A percentile compares a stretch with the other conserved stretches of the same genome.
phyloP scores from a whole-genome alignment of 805 yeast genomes.

The Wickerhamiella domercqiae region DNA sequence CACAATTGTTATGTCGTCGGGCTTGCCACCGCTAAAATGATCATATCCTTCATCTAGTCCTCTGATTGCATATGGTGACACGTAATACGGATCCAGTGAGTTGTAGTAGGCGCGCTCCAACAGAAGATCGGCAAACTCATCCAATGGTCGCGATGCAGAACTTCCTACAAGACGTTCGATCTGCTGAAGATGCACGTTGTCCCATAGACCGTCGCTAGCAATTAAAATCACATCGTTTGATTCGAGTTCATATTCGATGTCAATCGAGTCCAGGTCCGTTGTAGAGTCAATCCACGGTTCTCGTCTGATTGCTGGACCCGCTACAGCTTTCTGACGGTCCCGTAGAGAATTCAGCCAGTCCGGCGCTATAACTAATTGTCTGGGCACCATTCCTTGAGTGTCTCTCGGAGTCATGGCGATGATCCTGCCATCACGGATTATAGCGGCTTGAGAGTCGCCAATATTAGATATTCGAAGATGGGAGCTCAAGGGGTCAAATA shows the following conservation, averaged over 20 bases:
- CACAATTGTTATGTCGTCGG: slow-evolving; percentile 82
- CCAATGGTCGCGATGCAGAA: slow-evolving; percentile 21
- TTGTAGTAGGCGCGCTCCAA: slow-evolving; percentile 53
- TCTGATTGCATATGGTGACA: slow-evolving; percentile 74
- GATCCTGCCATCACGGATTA: slow-evolving; percentile 51
- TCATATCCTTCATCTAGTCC: slow-evolving; percentile 32
- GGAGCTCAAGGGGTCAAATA: slow-evolving; percentile 36
- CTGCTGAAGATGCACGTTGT: slow-evolving; percentile 49
- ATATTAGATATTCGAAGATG: slow-evolving; percentile 53
- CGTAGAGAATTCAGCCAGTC: slow-evolving; percentile 22
- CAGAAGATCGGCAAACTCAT: slow-evolving; percentile 36
- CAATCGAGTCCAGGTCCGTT: slow-evolving; percentile 58
- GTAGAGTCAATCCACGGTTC: slow-evolving; percentile 39
- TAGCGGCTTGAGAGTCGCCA: slow-evolving; percentile 92
- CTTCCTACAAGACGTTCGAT: slow-evolving; percentile 6
- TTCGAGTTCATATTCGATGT: slow-evolving; percentile 46
- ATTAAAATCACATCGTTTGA: slow-evolving; percentile 64
- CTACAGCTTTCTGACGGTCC: slow-evolving; percentile 1
- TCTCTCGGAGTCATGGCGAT: slow-evolving; percentile 21
- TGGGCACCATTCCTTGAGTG: slow-evolving; percentile 44
- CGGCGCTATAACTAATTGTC: slow-evolving; percentile 78
- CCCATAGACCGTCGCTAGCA: slow-evolving; percentile 90
- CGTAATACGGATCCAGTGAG: slow-evolving; percentile 57
- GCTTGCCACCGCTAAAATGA: slow-evolving; percentile 66
- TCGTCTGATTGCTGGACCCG: neutral